Percentiles rank a stretch among this genome's conserved stretches.
These are phyloP conservation scores for Acacia pycnantha DNA, from an alignment of 331 rosid species.

Conservation along the genomic window DNA sequence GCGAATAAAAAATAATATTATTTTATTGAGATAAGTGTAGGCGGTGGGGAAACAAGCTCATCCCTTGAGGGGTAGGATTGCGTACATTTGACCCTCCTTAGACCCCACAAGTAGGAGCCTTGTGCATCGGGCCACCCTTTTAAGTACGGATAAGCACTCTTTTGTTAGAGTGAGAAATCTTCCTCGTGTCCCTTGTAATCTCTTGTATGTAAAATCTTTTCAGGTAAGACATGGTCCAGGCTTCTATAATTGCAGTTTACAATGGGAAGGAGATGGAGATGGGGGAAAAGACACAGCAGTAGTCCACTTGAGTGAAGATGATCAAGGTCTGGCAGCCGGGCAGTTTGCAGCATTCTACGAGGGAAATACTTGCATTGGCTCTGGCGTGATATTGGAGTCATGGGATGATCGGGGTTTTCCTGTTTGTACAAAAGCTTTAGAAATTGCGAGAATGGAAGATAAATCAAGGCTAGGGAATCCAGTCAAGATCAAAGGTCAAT, in stretches of 20 bases:
- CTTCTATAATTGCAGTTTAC: constrained; percentile 61
- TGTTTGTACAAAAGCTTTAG: constrained; percentile 74
- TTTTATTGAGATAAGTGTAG: not conserved
- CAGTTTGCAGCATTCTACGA: constrained; percentile 86
- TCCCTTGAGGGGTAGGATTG: no score
- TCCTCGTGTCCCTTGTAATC: not conserved
- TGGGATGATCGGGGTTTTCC: constrained; percentile 89
- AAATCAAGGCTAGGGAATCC: constrained; percentile 88
- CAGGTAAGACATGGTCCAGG: constrained; percentile 97
- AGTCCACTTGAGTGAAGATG: constrained; percentile 70
- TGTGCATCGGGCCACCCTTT: no score
- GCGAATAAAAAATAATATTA: not conserved
- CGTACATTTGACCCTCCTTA: no score
- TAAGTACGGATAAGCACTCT: not conserved
- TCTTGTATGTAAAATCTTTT: constrained; percentile 29
- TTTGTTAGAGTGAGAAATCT: not conserved
- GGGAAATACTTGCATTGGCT: constrained; percentile 80
- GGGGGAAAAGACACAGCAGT: constrained; percentile 54
- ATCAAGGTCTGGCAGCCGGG: constrained; percentile 97
- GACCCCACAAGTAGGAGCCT: no score
- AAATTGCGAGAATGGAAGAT: constrained; percentile 76
- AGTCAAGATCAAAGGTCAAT: constrained; percentile 75
- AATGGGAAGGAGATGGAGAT: constrained; percentile 53
- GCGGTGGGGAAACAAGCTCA: no score
- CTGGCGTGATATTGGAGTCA: constrained; percentile 86